Evolutionary conservation across 805 yeast species (phyloP).

Genomic region (Danielia reshetovae): DNA sequence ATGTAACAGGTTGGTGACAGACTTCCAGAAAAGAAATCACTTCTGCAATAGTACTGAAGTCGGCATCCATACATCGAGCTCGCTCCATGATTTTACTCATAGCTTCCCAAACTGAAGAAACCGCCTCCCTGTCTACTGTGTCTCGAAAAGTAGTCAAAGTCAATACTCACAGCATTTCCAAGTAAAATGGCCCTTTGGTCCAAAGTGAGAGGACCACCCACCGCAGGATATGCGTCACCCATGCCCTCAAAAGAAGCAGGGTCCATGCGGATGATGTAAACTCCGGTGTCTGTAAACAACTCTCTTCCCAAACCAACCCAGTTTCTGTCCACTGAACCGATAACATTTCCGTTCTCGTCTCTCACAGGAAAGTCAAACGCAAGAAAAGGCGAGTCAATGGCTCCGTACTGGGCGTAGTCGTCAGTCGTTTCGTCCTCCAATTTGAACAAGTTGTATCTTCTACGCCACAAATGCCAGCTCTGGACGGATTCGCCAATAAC

Average conservation of each 20-base stretch:
- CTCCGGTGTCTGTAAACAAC: conserved; percentile 91
- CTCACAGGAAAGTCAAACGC: conserved; percentile 81
- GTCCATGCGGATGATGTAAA: conserved; percentile 82
- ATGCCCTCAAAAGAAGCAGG: conserved; percentile 61
- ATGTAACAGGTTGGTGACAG: too few relatives aligned
- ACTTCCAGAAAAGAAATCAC: too few relatives aligned
- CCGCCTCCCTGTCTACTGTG: conserved; percentile 59
- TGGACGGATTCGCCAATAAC: conserved; percentile 83
- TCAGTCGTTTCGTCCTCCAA: conserved; percentile 38
- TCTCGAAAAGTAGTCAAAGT: conserved; percentile 95
- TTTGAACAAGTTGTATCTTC: conserved; percentile 77
- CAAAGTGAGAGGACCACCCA: conserved; percentile 54
- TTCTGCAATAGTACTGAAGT: too few relatives aligned
- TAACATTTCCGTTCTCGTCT: conserved; percentile 52
- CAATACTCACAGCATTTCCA: conserved; percentile 87
- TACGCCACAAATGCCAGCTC: conserved; percentile 93
- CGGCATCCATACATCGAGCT: too few relatives aligned
- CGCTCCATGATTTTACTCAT: too few relatives aligned
- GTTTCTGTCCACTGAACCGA: conserved; percentile 82
- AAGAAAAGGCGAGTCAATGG: conserved; percentile 80
- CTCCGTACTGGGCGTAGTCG: conserved; percentile 74
- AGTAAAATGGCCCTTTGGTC: conserved; percentile 84
- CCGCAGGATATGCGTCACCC: conserved; percentile 47
- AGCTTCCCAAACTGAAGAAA: conserved; percentile 35
- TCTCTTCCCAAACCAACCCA: conserved; percentile 96